These are phyloP conservation scores for Coccomyxa sp. DNA, from an alignment of 139 green algal species.

Conservation along the genomic window DNA sequence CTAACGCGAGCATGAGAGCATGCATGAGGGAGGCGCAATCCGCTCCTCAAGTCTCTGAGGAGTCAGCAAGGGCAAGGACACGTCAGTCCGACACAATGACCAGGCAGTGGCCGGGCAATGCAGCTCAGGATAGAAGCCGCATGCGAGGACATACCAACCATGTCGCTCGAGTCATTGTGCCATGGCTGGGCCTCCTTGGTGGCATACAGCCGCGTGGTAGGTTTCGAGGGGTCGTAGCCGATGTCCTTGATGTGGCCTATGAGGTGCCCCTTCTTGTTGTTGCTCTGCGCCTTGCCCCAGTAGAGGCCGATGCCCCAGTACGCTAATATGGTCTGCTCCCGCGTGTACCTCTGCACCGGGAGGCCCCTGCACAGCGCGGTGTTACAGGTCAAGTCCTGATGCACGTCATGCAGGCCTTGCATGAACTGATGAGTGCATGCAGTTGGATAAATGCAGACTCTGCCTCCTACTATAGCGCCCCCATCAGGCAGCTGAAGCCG, in stretches of 20 bases:
- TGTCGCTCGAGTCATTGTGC: constrained; percentile 53
- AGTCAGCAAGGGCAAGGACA: no score
- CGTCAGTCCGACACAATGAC: no score
- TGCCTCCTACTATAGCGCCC: no score
- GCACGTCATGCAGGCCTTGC: no score
- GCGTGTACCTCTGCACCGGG: constrained; percentile 45
- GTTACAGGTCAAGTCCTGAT: no score
- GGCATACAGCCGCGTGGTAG: constrained; percentile 60
- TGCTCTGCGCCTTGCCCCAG: constrained; percentile 36
- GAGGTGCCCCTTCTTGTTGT: constrained; percentile 59
- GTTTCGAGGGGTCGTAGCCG: constrained; percentile 48
- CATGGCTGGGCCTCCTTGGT: constrained; percentile 47
- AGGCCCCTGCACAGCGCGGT: constrained; percentile 23
- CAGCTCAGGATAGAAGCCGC: neutral
- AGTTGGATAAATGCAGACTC: no score
- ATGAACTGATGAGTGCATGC: no score
- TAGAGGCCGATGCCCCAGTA: constrained; percentile 51
- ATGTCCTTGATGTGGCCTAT: constrained; percentile 61
- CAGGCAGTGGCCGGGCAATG: neutral
- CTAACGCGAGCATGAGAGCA: no score
- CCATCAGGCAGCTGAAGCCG: no score
- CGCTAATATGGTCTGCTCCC: constrained; percentile 30
- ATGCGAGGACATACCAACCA: constrained; percentile 38
- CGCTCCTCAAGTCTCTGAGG: no score
- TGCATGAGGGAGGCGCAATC: no score